These are phyloP conservation scores for Penicillium flavigenum DNA, from an alignment of 495 filamentous ascomycete species.

Conservation along the genomic window DNA sequence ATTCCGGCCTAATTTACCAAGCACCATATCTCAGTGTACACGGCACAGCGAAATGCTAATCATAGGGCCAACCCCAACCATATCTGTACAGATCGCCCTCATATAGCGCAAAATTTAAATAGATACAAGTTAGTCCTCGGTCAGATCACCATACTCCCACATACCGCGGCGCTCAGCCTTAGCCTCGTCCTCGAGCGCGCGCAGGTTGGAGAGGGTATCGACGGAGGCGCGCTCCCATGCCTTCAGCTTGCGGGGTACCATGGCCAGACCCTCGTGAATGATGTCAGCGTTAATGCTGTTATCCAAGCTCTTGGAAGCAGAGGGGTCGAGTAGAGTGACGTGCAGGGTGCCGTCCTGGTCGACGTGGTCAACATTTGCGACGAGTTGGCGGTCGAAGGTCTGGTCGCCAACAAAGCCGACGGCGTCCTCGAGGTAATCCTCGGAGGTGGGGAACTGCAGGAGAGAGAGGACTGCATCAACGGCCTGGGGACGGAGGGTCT, in stretches of 20 bases:
- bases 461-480: conserved; percentile 85
- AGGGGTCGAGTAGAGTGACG: conserved; percentile 81
- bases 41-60: conserved; percentile 13
- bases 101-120: conserved; percentile 17
- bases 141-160: conserved; percentile 98
- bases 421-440: conserved; percentile 79
- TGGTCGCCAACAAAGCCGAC: conserved; percentile 66
- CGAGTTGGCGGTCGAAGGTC: conserved; percentile 67
- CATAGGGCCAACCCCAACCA: conserved; percentile 10
- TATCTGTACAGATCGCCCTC: conserved; percentile 22
- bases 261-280: conserved; percentile 76
- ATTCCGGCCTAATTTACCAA: conserved; percentile 2
- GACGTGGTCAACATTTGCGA: conserved; percentile 87
- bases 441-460: conserved; percentile 73
- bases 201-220: conserved; percentile 65
- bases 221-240: conserved; percentile 78
- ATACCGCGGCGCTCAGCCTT: conserved; percentile 77
- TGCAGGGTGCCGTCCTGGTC: conserved; percentile 72
- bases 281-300: conserved; percentile 86
- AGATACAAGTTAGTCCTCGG: conserved; percentile 64
- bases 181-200: conserved; percentile 67
- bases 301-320: conserved; percentile 56
- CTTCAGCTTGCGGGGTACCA: conserved; percentile 87
- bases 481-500: conserved; percentile 83
- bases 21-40: conserved; percentile 8